Conservation (phyloP, 768 basidiomycete genomes). For the Lentinula sp. region DNA sequence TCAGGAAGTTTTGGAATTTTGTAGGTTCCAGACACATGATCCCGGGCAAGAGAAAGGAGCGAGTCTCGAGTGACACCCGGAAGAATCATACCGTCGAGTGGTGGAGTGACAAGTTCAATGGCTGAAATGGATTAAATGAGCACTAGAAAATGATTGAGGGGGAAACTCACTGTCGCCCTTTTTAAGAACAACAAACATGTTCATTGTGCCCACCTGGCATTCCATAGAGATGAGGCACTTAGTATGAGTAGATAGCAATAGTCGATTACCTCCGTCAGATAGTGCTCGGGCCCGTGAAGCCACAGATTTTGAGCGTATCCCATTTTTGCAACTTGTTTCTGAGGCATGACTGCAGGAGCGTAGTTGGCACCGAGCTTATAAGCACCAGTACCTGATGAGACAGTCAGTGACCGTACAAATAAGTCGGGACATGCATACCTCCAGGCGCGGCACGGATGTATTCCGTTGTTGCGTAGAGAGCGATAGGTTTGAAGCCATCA, state of each 20-base stretch:
- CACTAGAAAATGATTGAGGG: not conserved
- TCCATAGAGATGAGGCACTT: slow-evolving; percentile 4
- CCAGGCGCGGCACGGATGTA: slow-evolving; percentile 83
- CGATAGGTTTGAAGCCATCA: slow-evolving; percentile 84
- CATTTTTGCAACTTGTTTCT: slow-evolving; percentile 63
- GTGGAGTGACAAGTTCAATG: slow-evolving; percentile 83
- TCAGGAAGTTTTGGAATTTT: slow-evolving; percentile 45
- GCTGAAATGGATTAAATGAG: slow-evolving; percentile 26
- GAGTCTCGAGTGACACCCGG: slow-evolving; percentile 91
- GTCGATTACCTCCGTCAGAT: slow-evolving; percentile 41
- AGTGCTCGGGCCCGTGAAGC: slow-evolving; percentile 69
- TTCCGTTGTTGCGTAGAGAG: slow-evolving; percentile 81
- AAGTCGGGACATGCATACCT: slow-evolving; percentile 34
- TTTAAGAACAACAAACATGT: slow-evolving; percentile 79
- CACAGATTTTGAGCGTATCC: slow-evolving; percentile 90
- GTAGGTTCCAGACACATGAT: slow-evolving; percentile 45
- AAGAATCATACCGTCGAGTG: slow-evolving; percentile 86
- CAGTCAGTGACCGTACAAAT: not conserved
- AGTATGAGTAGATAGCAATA: not conserved
- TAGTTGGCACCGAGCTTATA: slow-evolving; percentile 89
- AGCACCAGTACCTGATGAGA: slow-evolving; percentile 66
- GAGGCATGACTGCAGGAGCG: slow-evolving; percentile 82
- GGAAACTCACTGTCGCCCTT: slow-evolving; percentile 50
- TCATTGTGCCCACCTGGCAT: slow-evolving; percentile 78
- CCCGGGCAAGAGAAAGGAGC: slow-evolving; percentile 63